Base-by-base conservation (phyloP, 1,284 basidiomycete species). In the Ceratobasidium papillatum region DNA sequence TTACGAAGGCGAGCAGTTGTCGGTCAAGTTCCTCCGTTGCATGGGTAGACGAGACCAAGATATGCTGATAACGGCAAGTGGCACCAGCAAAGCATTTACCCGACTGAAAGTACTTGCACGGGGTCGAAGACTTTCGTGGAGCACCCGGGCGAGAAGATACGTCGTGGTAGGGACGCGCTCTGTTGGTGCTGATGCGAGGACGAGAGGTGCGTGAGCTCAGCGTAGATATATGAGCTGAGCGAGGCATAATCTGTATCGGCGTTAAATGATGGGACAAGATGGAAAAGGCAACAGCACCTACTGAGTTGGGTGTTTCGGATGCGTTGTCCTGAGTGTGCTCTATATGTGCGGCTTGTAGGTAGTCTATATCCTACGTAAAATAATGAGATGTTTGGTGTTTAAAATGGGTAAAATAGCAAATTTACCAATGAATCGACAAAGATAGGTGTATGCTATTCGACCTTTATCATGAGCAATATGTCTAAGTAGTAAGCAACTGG, bases 151-250 rank as follows among this genome's bases (percentile, higher is more conserved):
- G 69, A 36, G 51, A 52, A n/a, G 69, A 38, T 14, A 4, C 58
- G 25, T 73, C 69, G 27, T 73, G 69, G 47, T 73, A 73, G 34
- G 69, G 69, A 27, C 69, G 69, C 14, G 69, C 49, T 32, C 69
- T 62, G 52, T 62, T 61, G 32, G 43, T 73, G 47, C 41, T 52
- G 27, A 61, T 62, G 3, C 69, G 69, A 51, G 69, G 69, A 9
- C 69, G 69, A n/a, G 58, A 27, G 12, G 59, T 52, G n/a, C 69
- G 69, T 27, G 66, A 38, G 25, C 51, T 22, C 30, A 58, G 9
- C 32, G 41, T 30, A 32, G 62, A 63, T 30, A 32, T 34, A n/a
- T 65, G 63, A 51, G 49, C 45, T 4, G 69, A 61, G 25, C 58
- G 69, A 8, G 69, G 69, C 49, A 71, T 59, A 25, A 9, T 32